Evolutionary conservation across 331 rosid species (phyloP).

Genomic region (Cydonia oblonga): DNA sequence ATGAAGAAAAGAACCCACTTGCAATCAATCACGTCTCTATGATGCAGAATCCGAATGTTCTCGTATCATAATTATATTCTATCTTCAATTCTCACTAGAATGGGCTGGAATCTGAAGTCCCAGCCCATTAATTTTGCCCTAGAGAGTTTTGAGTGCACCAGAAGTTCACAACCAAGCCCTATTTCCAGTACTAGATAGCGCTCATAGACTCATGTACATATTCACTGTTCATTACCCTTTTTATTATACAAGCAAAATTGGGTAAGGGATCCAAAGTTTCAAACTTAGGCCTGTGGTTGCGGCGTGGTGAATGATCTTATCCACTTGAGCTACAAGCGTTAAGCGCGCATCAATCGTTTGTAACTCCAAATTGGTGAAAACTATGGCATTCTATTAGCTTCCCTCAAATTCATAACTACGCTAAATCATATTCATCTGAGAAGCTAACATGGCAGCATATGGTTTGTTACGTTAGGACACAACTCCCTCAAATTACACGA

Average conservation of each 20-base stretch:
- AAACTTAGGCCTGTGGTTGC: background rate
- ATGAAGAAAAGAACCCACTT: background rate
- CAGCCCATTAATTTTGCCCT: background rate
- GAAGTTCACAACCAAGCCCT: background rate
- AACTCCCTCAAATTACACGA: background rate
- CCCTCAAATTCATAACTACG: background rate
- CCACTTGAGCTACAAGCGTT: background rate
- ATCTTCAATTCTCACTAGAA: background rate
- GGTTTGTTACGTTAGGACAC: background rate
- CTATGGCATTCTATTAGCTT: background rate
- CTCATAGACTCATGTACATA: background rate
- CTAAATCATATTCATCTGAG: background rate
- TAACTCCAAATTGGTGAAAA: no score
- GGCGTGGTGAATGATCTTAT: no score
- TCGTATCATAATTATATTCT: background rate
- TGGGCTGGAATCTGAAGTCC: background rate
- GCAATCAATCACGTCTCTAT: background rate
- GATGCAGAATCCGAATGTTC: background rate
- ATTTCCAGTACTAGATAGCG: background rate
- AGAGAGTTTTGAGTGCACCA: background rate
- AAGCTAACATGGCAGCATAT: background rate
- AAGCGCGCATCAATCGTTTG: no score
- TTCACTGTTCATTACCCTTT: background rate
- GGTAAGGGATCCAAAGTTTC: background rate
- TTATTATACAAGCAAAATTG: background rate